phyloP scores from a whole-genome alignment of 2,329 filamentous ascomycete species.

The Sarocladium oryzae region DNA sequence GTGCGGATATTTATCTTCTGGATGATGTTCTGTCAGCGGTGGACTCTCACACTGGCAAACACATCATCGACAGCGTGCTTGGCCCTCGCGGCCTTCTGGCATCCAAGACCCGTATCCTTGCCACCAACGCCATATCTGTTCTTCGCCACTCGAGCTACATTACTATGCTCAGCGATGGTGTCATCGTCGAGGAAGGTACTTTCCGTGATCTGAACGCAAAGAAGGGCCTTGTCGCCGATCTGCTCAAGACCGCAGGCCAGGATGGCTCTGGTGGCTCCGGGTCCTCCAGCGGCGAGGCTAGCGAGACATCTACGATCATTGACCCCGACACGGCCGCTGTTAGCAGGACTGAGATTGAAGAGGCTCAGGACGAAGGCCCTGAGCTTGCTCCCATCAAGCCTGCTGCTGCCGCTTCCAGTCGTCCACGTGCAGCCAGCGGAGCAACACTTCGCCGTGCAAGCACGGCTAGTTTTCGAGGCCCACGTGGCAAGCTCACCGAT shows the following conservation, averaged over 20 bases:
- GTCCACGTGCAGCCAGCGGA: constrained; percentile 62
- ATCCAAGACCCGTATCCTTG: constrained; percentile 84
- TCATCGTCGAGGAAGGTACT: constrained; percentile 79
- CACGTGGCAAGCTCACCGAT: constrained; percentile 75
- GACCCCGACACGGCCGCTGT: constrained; percentile 40
- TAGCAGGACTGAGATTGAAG: constrained; percentile 63
- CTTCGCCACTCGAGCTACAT: constrained; percentile 87
- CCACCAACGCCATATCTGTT: constrained; percentile 92
- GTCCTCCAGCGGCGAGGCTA: constrained; percentile 39
- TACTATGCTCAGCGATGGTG: constrained; percentile 73
- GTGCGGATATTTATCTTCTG: constrained; percentile 91
- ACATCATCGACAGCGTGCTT: constrained; percentile 91
- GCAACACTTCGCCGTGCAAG: constrained; percentile 83
- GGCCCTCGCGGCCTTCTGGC: constrained; percentile 75
- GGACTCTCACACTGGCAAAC: constrained; percentile 94
- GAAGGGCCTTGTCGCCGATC: constrained; percentile 81
- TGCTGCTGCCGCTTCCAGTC: constrained; percentile 38
- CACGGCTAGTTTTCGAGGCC: constrained; percentile 81
- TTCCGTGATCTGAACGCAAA: constrained; percentile 88
- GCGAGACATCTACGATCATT: constrained; percentile 52
- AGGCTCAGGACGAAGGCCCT: constrained; percentile 70
- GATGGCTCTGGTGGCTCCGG: constrained; percentile 36
- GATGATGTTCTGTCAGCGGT: constrained; percentile 95
- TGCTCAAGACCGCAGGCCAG: constrained; percentile 70
- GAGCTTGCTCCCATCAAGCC: constrained; percentile 69